Percentiles rank a stretch among this genome's conserved stretches.
Conservation (phyloP, 306 rosid genomes). For the Senna tora region DNA sequence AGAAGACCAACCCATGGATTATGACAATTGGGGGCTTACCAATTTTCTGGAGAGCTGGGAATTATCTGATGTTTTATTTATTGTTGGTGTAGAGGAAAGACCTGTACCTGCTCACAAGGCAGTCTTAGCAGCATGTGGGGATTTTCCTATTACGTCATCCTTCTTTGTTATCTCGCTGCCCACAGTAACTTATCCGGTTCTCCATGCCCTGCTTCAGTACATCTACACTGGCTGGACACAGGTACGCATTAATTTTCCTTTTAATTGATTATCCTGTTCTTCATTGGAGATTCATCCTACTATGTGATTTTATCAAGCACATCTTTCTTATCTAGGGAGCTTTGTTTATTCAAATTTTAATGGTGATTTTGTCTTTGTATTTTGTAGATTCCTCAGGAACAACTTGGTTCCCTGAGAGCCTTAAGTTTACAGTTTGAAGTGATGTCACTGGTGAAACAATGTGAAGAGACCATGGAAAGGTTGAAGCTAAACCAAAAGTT, state of each 20-base stretch:
- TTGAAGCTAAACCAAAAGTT: constrained; percentile 58
- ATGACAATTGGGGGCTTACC: constrained; percentile 80
- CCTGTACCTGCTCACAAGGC: constrained; percentile 90
- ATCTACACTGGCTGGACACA: constrained; percentile 84
- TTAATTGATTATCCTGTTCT: constrained; percentile 3
- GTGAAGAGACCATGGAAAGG: constrained; percentile 70
- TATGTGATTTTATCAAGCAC: constrained; percentile 9
- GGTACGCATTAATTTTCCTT: constrained; percentile 45
- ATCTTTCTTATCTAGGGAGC: constrained; percentile 4
- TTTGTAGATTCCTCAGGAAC: constrained; percentile 65
- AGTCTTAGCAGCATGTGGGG: constrained; percentile 75
- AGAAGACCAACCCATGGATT: constrained; percentile 47
- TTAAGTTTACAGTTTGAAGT: constrained; percentile 77
- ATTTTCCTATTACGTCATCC: constrained; percentile 54
- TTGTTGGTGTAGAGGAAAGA: constrained; percentile 65
- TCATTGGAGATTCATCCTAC: not conserved
- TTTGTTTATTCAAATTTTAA: constrained; percentile 14
- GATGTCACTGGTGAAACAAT: constrained; percentile 73
- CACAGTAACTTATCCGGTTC: constrained; percentile 55
- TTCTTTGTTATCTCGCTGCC: constrained; percentile 59
- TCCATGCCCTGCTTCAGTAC: constrained; percentile 80
- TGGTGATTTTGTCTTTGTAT: constrained; percentile 39
- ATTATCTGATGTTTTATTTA: constrained; percentile 68
- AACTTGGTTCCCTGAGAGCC: constrained; percentile 71
- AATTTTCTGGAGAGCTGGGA: constrained; percentile 86